Evolutionary conservation across 2,329 filamentous ascomycete genomes (phyloP), one percentile per base, ranked within the genome.

Genomic region (Botrytis galanthina): DNA sequence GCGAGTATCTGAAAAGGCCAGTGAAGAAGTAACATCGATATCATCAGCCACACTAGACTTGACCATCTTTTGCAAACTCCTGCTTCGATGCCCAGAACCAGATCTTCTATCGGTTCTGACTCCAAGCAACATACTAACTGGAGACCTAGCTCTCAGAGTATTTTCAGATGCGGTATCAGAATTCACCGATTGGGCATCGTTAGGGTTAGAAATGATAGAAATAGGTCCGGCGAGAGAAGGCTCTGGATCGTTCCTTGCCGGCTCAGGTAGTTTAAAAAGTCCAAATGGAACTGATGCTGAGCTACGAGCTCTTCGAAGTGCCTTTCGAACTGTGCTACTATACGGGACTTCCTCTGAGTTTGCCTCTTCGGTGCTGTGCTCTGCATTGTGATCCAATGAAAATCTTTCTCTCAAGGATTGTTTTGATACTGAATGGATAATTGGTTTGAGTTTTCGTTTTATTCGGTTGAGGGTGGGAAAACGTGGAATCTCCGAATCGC

Each of bases 81-180:
- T 57, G 9, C 26, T 39, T 57, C 32, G 39, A 32, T 14, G 20
- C 10, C 35, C 35, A 39, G 20, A 70, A 18, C 20, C 67, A 35
- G 46, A 64, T 48, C 29, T 66, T n/a, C 29, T 66, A 26, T 48
- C 37, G 22, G 5, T 16, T 37, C 48, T 29, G 48, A 68, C 26
- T 14, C 66, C 37, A 22, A 69, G 66, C 18, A 69, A 16, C 18
- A 37, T 57, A 26, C 66, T 57, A 32, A 69, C 66, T 57, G 66
- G 66, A 69, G 66, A 69, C 54, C 66, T 69, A 42, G 66, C 66
- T 69, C 48, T 69, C 26, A 57, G 8, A 32, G 66, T 69, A 26
- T 57, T 42, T 42, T 57, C 37, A 7, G 66, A 69, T 8, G 12
- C 35, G 22, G 35, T 57, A 18, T 42, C 48, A 16, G 66, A 69